phyloP scores from a whole-genome alignment of 2,329 filamentous ascomycete genomes.

The Podosphaera xanthii region DNA sequence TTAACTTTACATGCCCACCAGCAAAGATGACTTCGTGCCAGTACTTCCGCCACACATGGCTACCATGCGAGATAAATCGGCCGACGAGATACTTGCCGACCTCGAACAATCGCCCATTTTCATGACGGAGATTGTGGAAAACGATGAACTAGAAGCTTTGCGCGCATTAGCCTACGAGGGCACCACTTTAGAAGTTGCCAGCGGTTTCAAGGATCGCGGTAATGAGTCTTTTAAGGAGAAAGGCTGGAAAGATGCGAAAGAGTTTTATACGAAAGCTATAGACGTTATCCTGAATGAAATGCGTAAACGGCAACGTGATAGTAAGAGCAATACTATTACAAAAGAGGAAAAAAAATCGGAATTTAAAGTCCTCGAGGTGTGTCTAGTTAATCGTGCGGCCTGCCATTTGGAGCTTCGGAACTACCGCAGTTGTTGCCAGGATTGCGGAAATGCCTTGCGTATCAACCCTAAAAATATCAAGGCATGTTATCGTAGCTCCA shows the following conservation, averaged over 20 bases:
- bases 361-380: conserved; percentile 44
- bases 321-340: conserved; percentile 17
- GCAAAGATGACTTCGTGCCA: conserved; percentile 10
- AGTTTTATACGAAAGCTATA: conserved; percentile 81
- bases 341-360: conserved; percentile 25
- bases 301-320: conserved; percentile 23
- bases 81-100: conserved; percentile 36
- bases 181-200: conserved; percentile 57
- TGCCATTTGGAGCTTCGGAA: conserved; percentile 79
- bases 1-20: not conserved
- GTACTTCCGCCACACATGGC: conserved; percentile 33
- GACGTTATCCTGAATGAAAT: conserved; percentile 44
- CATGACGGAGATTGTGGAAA: conserved; percentile 85
- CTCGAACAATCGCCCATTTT: conserved; percentile 64
- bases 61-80: conserved; percentile 29
- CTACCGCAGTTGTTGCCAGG: conserved; percentile 64
- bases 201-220: conserved; percentile 73
- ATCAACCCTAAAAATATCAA: conserved; percentile 69
- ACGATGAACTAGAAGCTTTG: conserved; percentile 64
- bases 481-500: conserved; percentile 67
- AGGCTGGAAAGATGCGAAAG: conserved; percentile 61
- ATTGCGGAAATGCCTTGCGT: conserved; percentile 58
- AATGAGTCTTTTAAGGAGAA: conserved; percentile 65
- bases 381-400: conserved; percentile 70
- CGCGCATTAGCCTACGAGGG: conserved; percentile 86